Base-by-base conservation (phyloP, 2,329 filamentous ascomycete genomes). In the Mariannaea elegans region DNA sequence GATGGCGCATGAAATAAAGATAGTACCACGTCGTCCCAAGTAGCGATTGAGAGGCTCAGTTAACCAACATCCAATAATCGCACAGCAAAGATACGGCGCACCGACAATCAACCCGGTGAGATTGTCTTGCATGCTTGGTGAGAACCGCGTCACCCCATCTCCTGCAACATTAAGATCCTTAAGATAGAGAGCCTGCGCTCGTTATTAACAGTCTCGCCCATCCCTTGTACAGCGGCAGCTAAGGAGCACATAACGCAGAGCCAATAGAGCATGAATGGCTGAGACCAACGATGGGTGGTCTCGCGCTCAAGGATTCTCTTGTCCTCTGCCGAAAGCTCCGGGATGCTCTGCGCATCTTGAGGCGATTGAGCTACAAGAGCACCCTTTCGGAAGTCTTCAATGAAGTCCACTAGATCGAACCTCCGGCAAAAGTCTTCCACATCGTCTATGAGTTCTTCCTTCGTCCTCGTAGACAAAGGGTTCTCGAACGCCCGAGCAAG, bases 21-120 rank as follows among this genome's bases (percentile, higher is more conserved):
- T 87, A 2, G 88, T 91, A 12, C 90, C 90, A 2, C 89, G 83
- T 47, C 90, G 86, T 12, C 90, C 91, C 62, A 92, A 89, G 61
- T 71, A 78, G 55, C 87, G 84, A 75, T 93, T 93, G 74, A 92
- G 83, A 1, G 90, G 90, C 34, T 88, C 86, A 0, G 89, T 92
- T 45, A 75, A 64, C 71, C 73, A 82, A 68, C 82, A 92, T 18
- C 90, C 88, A 46, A 90, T 73, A 41, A 91, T 75, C 3, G 89
- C 87, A 65, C 87, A 92, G 76, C 87, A 87, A 19, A 92, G 81
- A 64, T 89, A 89, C 0, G 86, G 86, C 0, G 83, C 83, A 42
- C 76, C 81, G 70, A 91, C 91, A 34, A 84, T 78, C 7, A 90
- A 80, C 13, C 87, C 89, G 3, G 85, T 72, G 2, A 90, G 88